phyloP scores from a whole-genome alignment of 345 rosid species.

The Citrus medica region DNA sequence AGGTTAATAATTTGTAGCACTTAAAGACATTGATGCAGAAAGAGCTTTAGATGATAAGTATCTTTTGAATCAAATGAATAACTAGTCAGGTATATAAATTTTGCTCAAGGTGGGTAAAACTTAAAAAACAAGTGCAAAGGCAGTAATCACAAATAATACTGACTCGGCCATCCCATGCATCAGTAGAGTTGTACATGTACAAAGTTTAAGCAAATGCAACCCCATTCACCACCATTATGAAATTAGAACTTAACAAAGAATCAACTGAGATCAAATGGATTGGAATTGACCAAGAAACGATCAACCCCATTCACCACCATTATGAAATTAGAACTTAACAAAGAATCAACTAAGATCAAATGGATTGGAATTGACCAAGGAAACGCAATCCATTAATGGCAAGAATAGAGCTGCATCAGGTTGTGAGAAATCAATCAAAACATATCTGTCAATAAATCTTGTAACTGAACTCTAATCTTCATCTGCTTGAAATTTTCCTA shows the following conservation, averaged over 20 bases:
- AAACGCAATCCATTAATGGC: not conserved
- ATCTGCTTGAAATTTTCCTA: not conserved
- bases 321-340: not conserved
- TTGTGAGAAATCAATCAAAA: not conserved
- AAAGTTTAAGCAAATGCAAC: not conserved
- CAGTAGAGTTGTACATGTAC: not conserved
- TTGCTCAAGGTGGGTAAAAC: not conserved
- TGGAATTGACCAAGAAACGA: not conserved
- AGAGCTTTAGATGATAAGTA: too few species aligned
- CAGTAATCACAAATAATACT: not conserved
- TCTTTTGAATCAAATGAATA: not conserved
- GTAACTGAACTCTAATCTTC: not conserved
- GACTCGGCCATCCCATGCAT: not conserved
- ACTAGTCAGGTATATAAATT: not conserved
- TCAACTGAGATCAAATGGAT: not conserved
- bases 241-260: not conserved
- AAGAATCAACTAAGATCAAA: not conserved
- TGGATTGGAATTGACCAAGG: not conserved
- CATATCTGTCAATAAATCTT: not conserved
- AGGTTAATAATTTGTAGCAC: not conserved
- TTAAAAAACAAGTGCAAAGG: not conserved
- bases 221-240: not conserved
- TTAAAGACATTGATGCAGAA: not conserved
- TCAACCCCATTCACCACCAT: too few species aligned
- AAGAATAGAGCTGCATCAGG: not conserved